Evolutionary conservation across 345 rosid species (phyloP), one percentile per base, ranked within the genome.

Genomic region (Cardamine resedifolia): DNA sequence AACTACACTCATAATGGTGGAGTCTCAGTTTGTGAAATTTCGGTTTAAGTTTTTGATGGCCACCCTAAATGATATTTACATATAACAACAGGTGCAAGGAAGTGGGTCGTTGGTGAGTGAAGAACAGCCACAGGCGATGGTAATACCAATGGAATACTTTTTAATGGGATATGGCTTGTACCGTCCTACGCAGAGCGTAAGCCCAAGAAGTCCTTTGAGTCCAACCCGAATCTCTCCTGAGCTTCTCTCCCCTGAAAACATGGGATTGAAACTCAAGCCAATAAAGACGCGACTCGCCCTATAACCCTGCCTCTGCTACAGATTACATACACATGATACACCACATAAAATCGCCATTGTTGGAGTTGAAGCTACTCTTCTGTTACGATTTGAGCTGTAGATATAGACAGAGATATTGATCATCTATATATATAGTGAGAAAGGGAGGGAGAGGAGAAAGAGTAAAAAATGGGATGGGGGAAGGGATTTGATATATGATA

Each of bases 41-140:
- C 1, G 31, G 64, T 12, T 12, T 51, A 18, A 5, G 47, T 0
- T 58, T 11, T 11, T 12, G 12, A 21, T 58, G 30, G 30, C 6
- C 27, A 36, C 3, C 47, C 21, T 23, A 23, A 60, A 15, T 38
- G 31, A 38, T 38, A 60, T 21, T 14, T 23, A 15, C 12, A 41
- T 24, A 24, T 4, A 24, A 52, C 53, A 49, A 39, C 83, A 93
- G 98, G 98, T 94, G 64, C 96, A 87, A 79, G 97, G 88, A 66
- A 90, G 98, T 71, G 99, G 99, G 47, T 91, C 99, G 0, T 71
- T 90, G 87, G 99, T 95, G 74, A 95, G 94, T 0, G 94, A 95
- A 84, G 99, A 91, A 68, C 98, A 95, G 72, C 99, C 99, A 20
- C 92, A 91, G 55, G 98, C 99, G 26, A 95, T 95, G 98, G 74